Base-by-base conservation (phyloP, 345 rosid species). In the Psidium guajava region DNA sequence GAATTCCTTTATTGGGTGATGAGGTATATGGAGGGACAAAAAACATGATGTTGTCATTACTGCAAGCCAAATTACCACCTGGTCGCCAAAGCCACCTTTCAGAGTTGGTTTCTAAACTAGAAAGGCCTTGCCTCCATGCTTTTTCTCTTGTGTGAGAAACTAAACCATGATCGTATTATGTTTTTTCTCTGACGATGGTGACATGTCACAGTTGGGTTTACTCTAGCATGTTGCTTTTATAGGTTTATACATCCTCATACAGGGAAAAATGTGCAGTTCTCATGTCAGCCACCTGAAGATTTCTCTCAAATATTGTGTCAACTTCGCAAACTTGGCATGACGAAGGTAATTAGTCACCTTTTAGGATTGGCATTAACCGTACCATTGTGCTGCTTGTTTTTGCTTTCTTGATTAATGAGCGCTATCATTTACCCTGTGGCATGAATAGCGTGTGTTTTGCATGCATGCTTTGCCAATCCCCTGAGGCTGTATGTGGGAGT, bases 101-200 rank as follows among this genome's bases (percentile, higher is more conserved):
- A 21, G 88, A 85, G 56, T 75, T 93, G 85, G 86, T 96, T 74
- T 93, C 98, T 18, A 88, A 82, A 90, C 83, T 97, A 84, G 96
- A 96, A 82, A 93, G 99, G 88, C 99, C 99, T 82, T 96, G 94
- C 85, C 98, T 96, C 83, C 99, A 97, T 91, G 99, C 98, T 82
- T 53, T 93, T 82, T 93, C 93, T 86, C 95, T 97, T 80, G 97
- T 97, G 99, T 97, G 58, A 93, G 87, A 89, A 83, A 54, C 87
- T 82, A 57, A 82, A 44, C 81, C 81, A 61, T 47, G 8, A 25
- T n/a, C 14, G 5, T 75, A 36, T 61, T 20, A 28, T 22, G 59
- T 82, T 81, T 16, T 55, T 2, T 27, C 51, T 40, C 53, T 36
- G 84, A 82, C 25, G 52, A 42, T 82, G 61, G 18, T 56, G 77